These are phyloP conservation scores for Amanita exitialis DNA, from an alignment of 768 basidiomycete genomes.

Conservation along the genomic window DNA sequence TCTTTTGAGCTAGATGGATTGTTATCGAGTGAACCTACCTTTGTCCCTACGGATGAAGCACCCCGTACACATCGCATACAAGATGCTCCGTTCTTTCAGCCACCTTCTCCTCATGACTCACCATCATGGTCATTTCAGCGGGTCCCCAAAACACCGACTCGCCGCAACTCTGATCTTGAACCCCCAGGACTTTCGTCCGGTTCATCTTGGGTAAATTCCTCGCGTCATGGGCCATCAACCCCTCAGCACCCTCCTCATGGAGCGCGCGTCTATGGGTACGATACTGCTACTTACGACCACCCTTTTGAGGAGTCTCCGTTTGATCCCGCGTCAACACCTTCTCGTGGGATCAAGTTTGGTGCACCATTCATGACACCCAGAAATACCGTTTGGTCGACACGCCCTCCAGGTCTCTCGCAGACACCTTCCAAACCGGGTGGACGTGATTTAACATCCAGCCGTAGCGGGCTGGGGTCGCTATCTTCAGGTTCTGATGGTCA, in stretches of 20 bases:
- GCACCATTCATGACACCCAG: conserved; percentile 57
- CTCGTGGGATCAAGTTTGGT: conserved; percentile 61
- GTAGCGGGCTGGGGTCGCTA: conserved; percentile 18
- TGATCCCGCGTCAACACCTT: conserved; percentile 74
- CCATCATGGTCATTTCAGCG: conserved; percentile 40
- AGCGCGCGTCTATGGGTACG: conserved; percentile 26
- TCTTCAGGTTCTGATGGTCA: conserved; percentile 21
- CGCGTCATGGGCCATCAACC: conserved; percentile 43
- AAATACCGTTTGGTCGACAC: conserved; percentile 34
- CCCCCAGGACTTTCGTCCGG: conserved; percentile 20
- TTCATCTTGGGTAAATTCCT: conserved; percentile 39
- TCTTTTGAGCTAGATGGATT: conserved; percentile 21
- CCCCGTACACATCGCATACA: conserved; percentile 28
- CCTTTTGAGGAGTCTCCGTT: conserved; percentile 47
- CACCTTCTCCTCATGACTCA: conserved; percentile 39
- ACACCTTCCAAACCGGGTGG: conserved; percentile 36
- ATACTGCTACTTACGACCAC: conserved; percentile 21
- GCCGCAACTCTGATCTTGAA: conserved; percentile 24
- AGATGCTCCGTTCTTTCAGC: conserved; percentile 54
- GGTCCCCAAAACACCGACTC: conserved; percentile 43
- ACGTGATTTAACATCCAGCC: conserved; percentile 16
- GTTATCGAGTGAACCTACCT: conserved; percentile 49
- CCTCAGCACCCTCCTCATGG: conserved; percentile 33
- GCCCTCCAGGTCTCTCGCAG: conserved; percentile 35
- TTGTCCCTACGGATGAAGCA: conserved; percentile 55